Evolutionary conservation across 1,284 basidiomycete species (phyloP), one percentile per base, ranked within the genome.

Genomic region (Malassezia brasiliensis): DNA sequence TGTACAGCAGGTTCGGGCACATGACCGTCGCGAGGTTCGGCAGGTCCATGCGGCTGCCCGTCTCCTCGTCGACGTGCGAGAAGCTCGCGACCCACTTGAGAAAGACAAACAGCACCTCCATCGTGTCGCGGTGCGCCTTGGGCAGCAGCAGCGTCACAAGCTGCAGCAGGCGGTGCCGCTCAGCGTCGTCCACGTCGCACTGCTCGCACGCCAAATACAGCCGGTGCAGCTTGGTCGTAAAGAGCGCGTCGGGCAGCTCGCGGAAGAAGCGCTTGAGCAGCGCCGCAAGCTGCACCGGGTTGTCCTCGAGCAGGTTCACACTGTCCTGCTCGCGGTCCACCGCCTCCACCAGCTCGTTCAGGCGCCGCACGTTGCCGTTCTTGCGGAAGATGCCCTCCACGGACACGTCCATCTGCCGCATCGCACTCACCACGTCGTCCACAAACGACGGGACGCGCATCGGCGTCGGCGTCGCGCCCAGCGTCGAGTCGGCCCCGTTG

Each of bases 341-440:
- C 15, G 87, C 83, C 61, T 98, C 93, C 3, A 86, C 85, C 28
- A 96, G 79, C 65, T 90, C 87, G 73, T 89, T 90, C 57, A 96
- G 79, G 53, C 89, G 82, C 50, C 90, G 83, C 69, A 98, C 96
- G 75, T 98, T 96, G 53, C 93, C 93, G 74, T 96, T 96, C 79
- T 94, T 91, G 51, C 93, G 83, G 81, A 99, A 99, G 61, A 99
- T 94, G 58, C 93, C 93, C 77, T 98, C 94, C 36, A 99, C 82
- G 5, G 93, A 96, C 86, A 99, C 89, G 77, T 98, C 93, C 93
- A 96, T 96, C 77, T 96, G 91, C 72, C 87, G 82, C 93, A 99
- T 96, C 3, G 94, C 90, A 51, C 89, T 93, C 38, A 98, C 84
- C 52, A 96, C 86, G 70, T 98, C 94, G 74, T 98, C 94, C 59